These are phyloP conservation scores for Phytopythium montanum DNA, from an alignment of 352 stramenopile species.

Conservation along the genomic window DNA sequence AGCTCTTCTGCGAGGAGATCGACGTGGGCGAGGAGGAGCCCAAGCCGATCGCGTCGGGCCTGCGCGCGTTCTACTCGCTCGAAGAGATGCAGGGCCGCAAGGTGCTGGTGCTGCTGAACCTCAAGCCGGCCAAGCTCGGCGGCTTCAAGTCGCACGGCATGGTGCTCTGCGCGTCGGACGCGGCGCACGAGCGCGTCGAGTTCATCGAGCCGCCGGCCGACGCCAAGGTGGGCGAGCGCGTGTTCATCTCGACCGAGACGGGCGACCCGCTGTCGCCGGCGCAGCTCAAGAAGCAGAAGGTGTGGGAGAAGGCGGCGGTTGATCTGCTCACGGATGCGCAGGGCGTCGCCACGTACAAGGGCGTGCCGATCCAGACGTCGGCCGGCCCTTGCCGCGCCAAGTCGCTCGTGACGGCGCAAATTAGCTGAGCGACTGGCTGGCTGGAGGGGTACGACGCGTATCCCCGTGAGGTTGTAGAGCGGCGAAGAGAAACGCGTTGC, in stretches of 20 bases:
- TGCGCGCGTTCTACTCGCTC: conserved; percentile 93
- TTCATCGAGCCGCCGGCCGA: conserved; percentile 93
- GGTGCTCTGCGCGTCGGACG: conserved; percentile 94
- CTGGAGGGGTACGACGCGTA: background rate
- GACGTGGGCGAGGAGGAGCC: conserved; percentile 94
- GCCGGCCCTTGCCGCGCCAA: conserved; percentile 55
- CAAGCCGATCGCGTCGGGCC: conserved; percentile 93
- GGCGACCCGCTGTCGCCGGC: conserved; percentile 70
- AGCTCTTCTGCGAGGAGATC: conserved; percentile 99
- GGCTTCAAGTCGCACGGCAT: conserved; percentile 97
- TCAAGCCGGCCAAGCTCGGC: conserved; percentile 96
- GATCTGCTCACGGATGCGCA: conserved; percentile 68
- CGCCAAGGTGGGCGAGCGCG: conserved; percentile 90
- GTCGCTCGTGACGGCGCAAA: conserved; percentile 61
- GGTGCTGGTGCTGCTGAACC: conserved; percentile 97
- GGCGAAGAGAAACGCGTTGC: conserved; percentile 2
- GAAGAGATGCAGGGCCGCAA: conserved; percentile 95
- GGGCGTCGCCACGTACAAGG: conserved; percentile 81
- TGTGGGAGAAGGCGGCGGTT: conserved; percentile 70
- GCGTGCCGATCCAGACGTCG: conserved; percentile 64
- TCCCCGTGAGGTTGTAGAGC: background rate
- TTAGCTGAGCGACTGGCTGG: conserved; percentile 38
- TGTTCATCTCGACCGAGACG: conserved; percentile 80
- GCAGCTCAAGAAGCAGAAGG: conserved; percentile 89
- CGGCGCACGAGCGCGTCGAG: conserved; percentile 91